These are phyloP conservation scores for Lentinula detonsa DNA, from an alignment of 768 basidiomycete species.

Conservation along the genomic window DNA sequence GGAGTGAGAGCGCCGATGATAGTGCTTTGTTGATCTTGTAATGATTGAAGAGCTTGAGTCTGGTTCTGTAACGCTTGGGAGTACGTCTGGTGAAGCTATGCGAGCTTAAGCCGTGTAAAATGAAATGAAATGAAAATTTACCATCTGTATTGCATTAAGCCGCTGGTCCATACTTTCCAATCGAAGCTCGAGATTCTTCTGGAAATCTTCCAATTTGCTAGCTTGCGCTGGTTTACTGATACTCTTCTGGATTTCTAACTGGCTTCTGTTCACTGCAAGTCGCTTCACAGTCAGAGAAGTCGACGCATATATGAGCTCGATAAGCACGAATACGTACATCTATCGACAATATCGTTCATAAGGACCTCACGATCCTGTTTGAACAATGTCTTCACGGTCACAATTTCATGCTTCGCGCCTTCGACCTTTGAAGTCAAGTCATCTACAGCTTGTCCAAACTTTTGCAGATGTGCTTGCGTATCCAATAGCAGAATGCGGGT, in stretches of 20 bases:
- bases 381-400: conserved; percentile 48
- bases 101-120: not conserved
- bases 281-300: not conserved
- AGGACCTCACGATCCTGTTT: conserved; percentile 54
- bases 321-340: conserved; percentile 33
- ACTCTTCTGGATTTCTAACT: conserved; percentile 52
- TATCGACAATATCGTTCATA: conserved; percentile 46
- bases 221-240: conserved; percentile 54
- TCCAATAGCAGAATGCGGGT: conserved; percentile 71
- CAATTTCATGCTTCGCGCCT: conserved; percentile 46
- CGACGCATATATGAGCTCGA: conserved; percentile 10
- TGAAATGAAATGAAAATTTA: conserved; percentile 26
- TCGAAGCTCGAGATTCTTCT: conserved; percentile 33
- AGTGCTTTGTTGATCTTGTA: conserved; percentile 58
- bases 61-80: conserved; percentile 46
- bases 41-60: conserved; percentile 46
- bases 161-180: conserved; percentile 47
- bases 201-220: conserved; percentile 28
- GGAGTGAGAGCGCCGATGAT: conserved; percentile 52
- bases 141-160: conserved; percentile 42
- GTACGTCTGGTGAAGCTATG: conserved; percentile 16
- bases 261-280: conserved; percentile 53
- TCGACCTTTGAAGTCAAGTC: conserved; percentile 45
- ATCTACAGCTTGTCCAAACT: conserved; percentile 53
- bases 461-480: conserved; percentile 66